Percentiles rank a stretch among this genome's conserved stretches.
Conservation (phyloP, 2,329 filamentous ascomycete species). For the Epichloe uncinata region DNA sequence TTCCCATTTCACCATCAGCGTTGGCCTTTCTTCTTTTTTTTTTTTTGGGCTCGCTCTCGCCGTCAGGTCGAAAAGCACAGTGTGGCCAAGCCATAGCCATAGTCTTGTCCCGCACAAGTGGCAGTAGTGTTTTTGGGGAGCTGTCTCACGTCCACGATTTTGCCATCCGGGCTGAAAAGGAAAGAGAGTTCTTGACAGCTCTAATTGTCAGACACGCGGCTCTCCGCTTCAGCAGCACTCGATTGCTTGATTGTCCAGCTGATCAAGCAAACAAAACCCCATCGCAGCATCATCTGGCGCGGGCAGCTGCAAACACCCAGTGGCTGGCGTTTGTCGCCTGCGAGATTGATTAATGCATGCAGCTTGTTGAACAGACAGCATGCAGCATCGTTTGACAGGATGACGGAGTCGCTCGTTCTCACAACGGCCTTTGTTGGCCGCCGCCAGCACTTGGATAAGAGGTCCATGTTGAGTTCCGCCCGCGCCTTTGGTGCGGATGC, state of each 20-base stretch:
- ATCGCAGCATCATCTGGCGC: neutral
- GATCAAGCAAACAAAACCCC: neutral
- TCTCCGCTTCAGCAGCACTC: neutral
- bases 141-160: neutral
- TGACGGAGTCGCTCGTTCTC: conserved; percentile 17
- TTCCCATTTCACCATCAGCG: neutral
- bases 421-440: conserved; percentile 8
- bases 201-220: neutral
- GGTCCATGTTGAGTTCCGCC: neutral
- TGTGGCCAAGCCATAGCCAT: too few species aligned
- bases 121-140: neutral
- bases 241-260: neutral
- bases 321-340: neutral
- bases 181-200: neutral
- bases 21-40: neutral
- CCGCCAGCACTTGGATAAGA: neutral
- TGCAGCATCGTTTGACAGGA: conserved; percentile 7
- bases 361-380: neutral
- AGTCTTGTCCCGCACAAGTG: neutral
- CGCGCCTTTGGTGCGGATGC: neutral
- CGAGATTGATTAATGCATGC: neutral
- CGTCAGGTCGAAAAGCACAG: too few species aligned
- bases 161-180: neutral
- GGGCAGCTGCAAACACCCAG: neutral
- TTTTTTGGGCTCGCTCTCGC: neutral